A percentile compares a stretch with the other conserved stretches of the same genome.
Conservation (phyloP, 176 grass and related monocot genomes). For the Phyllostachys edulis region DNA sequence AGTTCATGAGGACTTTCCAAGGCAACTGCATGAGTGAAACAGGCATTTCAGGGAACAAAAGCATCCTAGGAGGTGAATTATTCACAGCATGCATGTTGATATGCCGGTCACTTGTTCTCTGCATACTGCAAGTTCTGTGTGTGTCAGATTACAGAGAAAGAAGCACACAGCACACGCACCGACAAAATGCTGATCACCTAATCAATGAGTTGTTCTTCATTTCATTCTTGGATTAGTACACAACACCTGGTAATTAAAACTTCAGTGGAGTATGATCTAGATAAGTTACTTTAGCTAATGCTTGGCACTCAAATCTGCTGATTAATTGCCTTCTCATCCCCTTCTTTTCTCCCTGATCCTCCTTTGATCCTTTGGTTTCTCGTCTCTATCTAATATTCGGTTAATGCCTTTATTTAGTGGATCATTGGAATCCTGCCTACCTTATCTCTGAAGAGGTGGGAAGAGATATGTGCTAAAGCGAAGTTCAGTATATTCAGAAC, state of each 20-base stretch:
- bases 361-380: slow-evolving; percentile 44
- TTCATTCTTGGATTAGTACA: neutral
- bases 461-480: slow-evolving; percentile 34
- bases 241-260: neutral
- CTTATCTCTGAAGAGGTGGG: slow-evolving; percentile 49
- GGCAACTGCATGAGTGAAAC: slow-evolving; percentile 20
- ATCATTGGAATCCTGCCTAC: slow-evolving; percentile 54
- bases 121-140: neutral
- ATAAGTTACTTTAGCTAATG: slow-evolving; percentile 39
- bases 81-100: slow-evolving; percentile 43
- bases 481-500: slow-evolving; percentile 42
- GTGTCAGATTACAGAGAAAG: slow-evolving; percentile 20
- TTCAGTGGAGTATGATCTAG: slow-evolving; percentile 31
- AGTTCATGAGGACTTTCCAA: slow-evolving; percentile 2
- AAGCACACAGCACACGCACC: slow-evolving; percentile 9
- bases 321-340: slow-evolving; percentile 14
- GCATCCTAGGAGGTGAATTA: slow-evolving; percentile 39
- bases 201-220: neutral
- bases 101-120: slow-evolving; percentile 42
- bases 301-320: slow-evolving; percentile 24
- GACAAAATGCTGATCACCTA: slow-evolving; percentile 5
- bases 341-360: slow-evolving; percentile 29
- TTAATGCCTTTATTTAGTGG: slow-evolving; percentile 37
- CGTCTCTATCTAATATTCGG: slow-evolving; percentile 36
- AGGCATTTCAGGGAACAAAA: slow-evolving; percentile 32